Evolutionary conservation across 441 rosid genomes (phyloP), one percentile per base, ranked within the genome.

Genomic region (Populus hybrid): DNA sequence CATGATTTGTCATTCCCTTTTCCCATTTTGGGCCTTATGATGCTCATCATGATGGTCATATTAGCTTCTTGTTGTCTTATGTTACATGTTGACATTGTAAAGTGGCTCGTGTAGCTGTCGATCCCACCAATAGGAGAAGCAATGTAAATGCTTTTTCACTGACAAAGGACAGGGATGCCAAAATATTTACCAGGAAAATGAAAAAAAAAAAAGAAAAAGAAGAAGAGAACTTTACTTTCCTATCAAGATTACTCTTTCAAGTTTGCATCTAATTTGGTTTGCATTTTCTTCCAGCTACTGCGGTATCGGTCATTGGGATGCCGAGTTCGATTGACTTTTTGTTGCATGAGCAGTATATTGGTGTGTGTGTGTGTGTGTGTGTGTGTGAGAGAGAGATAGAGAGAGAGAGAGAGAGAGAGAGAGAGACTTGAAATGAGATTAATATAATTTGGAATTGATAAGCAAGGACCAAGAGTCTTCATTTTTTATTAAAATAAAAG

Each of bases 61-160:
- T 78, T 72, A 67, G 35, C 18, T 18, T 71, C 75, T 71, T 71
- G 70, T 77, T 77, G 64, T 71, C 70, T 70, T 69, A 26, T 76
- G 67, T 70, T 16, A 35, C 30, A 4, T 53, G 23, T 57, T 42
- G 59, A 67, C 71, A 46, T 67, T 19, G 8, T 30, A 3, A 6
- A 24, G 9, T 34, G 35, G 5, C 67, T 6, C 68, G 28, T 34
- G 3, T 18, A 38, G 14, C 36, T 24, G 3, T 73, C 16, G 16
- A 66, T n/a, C 23, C 71, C 61, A 23, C 23, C 23, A 53, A 5
- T 6, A 53, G 10, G 21, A 59, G 12, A 19, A 42, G 50, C 4
- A 16, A 0, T 53, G 61, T 1, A 18, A 53, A 11, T 46, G 16
- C 18, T 5, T 46, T 46, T 46, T 46, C 18, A 46, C 57, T 46